Base-by-base conservation (phyloP, 345 rosid genomes). In the Brassica incana region DNA sequence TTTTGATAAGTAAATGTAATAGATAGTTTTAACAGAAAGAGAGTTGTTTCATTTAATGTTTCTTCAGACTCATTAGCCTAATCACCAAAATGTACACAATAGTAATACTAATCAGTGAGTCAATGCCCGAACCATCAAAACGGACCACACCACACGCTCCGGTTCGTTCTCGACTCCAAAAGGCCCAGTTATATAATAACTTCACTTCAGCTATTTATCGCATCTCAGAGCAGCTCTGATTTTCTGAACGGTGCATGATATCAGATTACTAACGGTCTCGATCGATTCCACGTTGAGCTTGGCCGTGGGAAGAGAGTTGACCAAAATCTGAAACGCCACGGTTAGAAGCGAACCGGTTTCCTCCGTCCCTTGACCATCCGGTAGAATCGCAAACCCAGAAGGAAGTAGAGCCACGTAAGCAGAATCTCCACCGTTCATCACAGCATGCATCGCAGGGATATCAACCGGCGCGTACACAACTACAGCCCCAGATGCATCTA, bases 381-480 rank as follows among this genome's bases (percentile, higher is more conserved):
- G 97, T 0, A 91, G 87, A 66, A 95, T 86, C 3, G 95, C 90
- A 32, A 95, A 95, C 11, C 99, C 99, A 0, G 98, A 95, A 0
- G 99, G 99, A 1, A 95, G 89, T 3, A 95, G 85, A 1, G 99
- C 98, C 68, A 95, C 97, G 86, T 87, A 90, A n/a, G 94, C 87
- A 0, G 99, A 92, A 85, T 95, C 99, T 3, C 92, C 99, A 52
- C 99, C 98, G 82, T 88, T 95, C 97, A 95, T 92, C 4, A 95
- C 99, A 6, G 91, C 85, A 71, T 87, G 92, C 98, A 95, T 95
- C 78, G 99, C 95, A 2, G 98, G 98, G 9, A 91, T 87, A 86
- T 95, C 99, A 38, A 95, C 97, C 3, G 99, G 99, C 29, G 97
- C 98, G 91, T 95, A 91, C 68, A 95, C 99, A n/a, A 95, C 95